Evolutionary conservation across 225 moss, liverwort and hornwort species (phyloP).

Genomic region (Anthoceros angustus): DNA sequence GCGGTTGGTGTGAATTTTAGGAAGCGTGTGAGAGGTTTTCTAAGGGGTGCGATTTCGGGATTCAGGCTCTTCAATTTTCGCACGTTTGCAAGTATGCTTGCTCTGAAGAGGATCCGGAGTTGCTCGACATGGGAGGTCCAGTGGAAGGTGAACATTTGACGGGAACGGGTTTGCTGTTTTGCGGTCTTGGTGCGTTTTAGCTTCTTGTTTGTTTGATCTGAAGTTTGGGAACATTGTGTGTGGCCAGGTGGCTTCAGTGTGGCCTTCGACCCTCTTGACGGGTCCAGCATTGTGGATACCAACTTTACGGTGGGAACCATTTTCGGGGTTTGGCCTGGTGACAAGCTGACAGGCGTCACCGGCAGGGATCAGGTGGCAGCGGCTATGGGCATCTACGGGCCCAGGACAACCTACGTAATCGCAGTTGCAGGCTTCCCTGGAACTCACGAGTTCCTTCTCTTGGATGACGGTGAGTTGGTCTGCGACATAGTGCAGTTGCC

Average conservation of each 20-base stretch:
- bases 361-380: conserved; percentile 77
- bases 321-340: conserved; percentile 94
- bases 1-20: neutral
- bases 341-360: conserved; percentile 67
- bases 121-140: conserved; percentile 76
- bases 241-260: conserved; percentile 68
- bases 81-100: conserved; percentile 98
- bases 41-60: neutral
- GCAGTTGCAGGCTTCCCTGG: conserved; percentile 61
- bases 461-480: conserved; percentile 56
- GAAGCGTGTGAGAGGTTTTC: neutral
- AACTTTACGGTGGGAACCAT: conserved; percentile 99
- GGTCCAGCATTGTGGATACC: conserved; percentile 98
- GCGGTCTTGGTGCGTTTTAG: neutral
- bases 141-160: conserved; percentile 15
- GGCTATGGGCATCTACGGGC: conserved; percentile 96
- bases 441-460: conserved; percentile 85
- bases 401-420: conserved; percentile 76
- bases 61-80: conserved; percentile 51
- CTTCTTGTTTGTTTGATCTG: neutral
- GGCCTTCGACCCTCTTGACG: conserved; percentile 90
- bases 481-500: neutral
- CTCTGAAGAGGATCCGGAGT: conserved; percentile 78
- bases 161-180: neutral
- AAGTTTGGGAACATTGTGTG: neutral